These are phyloP conservation scores for Kwoniella sp. DNA, from an alignment of 768 basidiomycete species.

Conservation along the genomic window DNA sequence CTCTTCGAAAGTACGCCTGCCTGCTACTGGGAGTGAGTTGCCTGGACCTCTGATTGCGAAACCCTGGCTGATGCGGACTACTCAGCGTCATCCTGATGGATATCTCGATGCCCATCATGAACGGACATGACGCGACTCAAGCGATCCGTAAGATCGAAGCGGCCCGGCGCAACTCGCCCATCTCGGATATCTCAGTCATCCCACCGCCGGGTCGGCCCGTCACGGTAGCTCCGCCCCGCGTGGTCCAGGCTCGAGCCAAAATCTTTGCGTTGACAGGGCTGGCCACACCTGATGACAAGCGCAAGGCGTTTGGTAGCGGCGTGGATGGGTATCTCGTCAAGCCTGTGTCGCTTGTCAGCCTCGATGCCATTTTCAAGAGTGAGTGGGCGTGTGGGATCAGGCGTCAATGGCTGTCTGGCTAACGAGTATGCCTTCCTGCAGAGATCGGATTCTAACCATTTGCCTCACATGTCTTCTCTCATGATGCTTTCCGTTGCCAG, in stretches of 20 bases:
- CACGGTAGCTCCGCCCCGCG: slow-evolving; percentile 33
- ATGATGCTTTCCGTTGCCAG: not conserved
- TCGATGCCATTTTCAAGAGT: slow-evolving; percentile 56
- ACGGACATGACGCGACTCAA: slow-evolving; percentile 78
- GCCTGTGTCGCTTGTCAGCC: slow-evolving; percentile 87
- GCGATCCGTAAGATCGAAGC: slow-evolving; percentile 75
- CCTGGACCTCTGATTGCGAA: too few species aligned
- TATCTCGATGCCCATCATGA: slow-evolving; percentile 88
- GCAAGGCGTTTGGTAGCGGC: slow-evolving; percentile 82
- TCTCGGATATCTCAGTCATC: slow-evolving; percentile 4
- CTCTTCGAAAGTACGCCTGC: slow-evolving; percentile 59
- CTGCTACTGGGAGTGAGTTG: slow-evolving; percentile 83
- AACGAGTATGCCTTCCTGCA: not conserved
- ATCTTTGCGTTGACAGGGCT: slow-evolving; percentile 89
- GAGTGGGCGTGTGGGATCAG: slow-evolving; percentile 4
- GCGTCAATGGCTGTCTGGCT: not conserved
- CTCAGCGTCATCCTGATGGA: slow-evolving; percentile 77
- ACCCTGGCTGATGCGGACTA: too few species aligned
- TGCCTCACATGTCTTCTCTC: too few species aligned
- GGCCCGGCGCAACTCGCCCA: slow-evolving; percentile 39
- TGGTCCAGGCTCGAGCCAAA: slow-evolving; percentile 34
- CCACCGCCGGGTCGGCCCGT: slow-evolving; percentile 10
- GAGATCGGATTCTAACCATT: slow-evolving; percentile 27
- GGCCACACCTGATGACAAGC: slow-evolving; percentile 88
- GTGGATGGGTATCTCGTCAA: slow-evolving; percentile 95